Conservation (phyloP, 345 rosid species). For the Erucastrum elatum region DNA sequence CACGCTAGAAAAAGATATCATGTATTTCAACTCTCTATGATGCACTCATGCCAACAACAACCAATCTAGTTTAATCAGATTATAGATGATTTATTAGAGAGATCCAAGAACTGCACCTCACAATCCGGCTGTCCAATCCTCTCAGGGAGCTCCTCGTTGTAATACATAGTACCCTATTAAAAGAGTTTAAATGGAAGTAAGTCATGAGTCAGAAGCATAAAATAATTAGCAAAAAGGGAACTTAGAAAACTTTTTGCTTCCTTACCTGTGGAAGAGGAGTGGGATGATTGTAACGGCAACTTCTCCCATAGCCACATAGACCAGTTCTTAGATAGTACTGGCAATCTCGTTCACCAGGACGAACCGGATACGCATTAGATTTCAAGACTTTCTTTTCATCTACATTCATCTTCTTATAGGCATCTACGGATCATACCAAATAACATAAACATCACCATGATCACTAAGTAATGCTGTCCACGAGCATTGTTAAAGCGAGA, state of each 20-base stretch:
- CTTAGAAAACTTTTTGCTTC: background rate
- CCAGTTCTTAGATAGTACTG: slow-evolving; percentile 67
- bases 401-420: slow-evolving; percentile 53
- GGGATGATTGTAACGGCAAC: slow-evolving; percentile 76
- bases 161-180: slow-evolving; percentile 44
- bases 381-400: slow-evolving; percentile 42
- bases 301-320: slow-evolving; percentile 64
- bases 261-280: slow-evolving; percentile 46
- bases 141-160: slow-evolving; percentile 66
- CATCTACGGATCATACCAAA: slow-evolving; percentile 41
- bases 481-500: too few relatives aligned
- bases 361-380: slow-evolving; percentile 60
- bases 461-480: too few relatives aligned
- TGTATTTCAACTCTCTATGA: too few relatives aligned
- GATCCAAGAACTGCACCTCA: slow-evolving; percentile 44
- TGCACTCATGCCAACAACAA: background rate
- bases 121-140: slow-evolving; percentile 76
- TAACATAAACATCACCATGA: background rate
- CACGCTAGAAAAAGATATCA: too few relatives aligned
- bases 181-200: slow-evolving; percentile 4
- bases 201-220: background rate
- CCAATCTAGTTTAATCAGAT: background rate
- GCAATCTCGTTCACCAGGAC: slow-evolving; percentile 78
- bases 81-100: slow-evolving; percentile 6
- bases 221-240: background rate